Conservation (phyloP, 371 early-diverging fungal species). For the Polyrhizophydium stewartii region DNA sequence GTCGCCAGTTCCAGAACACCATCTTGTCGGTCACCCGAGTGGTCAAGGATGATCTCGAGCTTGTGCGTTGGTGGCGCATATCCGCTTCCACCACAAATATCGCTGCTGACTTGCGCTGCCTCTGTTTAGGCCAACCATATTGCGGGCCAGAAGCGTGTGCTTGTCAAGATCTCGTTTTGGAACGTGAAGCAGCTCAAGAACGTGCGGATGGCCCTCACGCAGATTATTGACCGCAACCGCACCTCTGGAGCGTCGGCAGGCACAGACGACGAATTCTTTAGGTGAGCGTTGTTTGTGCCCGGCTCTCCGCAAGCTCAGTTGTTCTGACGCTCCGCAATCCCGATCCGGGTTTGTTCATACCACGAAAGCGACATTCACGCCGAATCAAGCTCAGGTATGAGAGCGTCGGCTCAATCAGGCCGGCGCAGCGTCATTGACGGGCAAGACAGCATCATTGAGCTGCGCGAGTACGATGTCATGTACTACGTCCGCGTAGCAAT, state of each 20-base stretch:
- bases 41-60: slow-evolving; percentile 80
- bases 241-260: slow-evolving; percentile 48
- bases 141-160: slow-evolving; percentile 62
- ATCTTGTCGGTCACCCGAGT: slow-evolving; percentile 62
- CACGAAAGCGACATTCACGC: slow-evolving; percentile 3
- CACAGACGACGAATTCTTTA: slow-evolving; percentile 29
- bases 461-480: slow-evolving; percentile 93
- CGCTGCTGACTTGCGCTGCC: background rate
- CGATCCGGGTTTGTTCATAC: no score
- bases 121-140: slow-evolving; percentile 80
- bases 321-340: no score
- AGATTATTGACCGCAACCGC: slow-evolving; percentile 65
- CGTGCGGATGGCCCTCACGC: slow-evolving; percentile 71
- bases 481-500: slow-evolving; percentile 93
- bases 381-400: no score
- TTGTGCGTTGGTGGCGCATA: slow-evolving; percentile 49
- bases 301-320: no score
- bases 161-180: slow-evolving; percentile 76
- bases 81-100: no score
- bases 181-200: slow-evolving; percentile 75
- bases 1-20: slow-evolving; percentile 61
- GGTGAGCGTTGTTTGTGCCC: slow-evolving; percentile 19
- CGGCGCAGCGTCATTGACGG: no score
- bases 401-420: no score
- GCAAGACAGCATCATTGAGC: slow-evolving; percentile 74